Percentiles rank a stretch among this genome's conserved stretches.
Evolutionary conservation across 2,329 filamentous ascomycete species (phyloP).

Genomic region (Eutypella sp.): DNA sequence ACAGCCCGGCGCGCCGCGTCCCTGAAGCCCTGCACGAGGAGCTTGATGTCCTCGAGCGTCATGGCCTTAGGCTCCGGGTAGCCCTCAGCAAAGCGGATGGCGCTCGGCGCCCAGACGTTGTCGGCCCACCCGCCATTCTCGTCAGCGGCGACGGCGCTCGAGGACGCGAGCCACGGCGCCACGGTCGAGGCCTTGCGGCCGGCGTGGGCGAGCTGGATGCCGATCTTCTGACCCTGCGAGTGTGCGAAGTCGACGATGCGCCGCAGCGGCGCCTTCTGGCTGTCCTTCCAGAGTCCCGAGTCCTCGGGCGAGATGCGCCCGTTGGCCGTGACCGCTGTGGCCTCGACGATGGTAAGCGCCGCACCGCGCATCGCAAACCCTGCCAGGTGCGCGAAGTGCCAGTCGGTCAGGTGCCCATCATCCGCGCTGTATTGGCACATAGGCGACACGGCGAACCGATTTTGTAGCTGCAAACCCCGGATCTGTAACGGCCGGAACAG

Average conservation of each 20-base stretch:
- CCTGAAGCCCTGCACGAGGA: conserved; percentile 49
- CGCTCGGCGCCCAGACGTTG: conserved; percentile 47
- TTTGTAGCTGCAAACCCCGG: conserved; percentile 47
- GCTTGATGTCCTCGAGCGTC: conserved; percentile 45
- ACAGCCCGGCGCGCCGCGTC: conserved; percentile 53
- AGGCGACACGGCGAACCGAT: conserved; percentile 54
- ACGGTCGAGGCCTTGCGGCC: conserved; percentile 63
- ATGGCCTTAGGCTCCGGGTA: conserved; percentile 50
- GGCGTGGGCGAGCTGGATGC: conserved; percentile 77
- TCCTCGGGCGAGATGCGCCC: conserved; percentile 82
- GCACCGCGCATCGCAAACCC: conserved; percentile 73
- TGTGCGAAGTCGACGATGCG: conserved; percentile 74
- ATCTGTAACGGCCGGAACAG: conserved; percentile 53
- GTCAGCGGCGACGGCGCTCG: conserved; percentile 48
- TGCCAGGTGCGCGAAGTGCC: conserved; percentile 77
- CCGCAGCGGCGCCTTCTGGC: conserved; percentile 68
- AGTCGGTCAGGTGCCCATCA: conserved; percentile 68
- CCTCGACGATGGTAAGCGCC: conserved; percentile 70
- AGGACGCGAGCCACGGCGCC: conserved; percentile 57
- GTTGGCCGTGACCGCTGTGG: conserved; percentile 67
- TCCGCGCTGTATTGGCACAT: conserved; percentile 58
- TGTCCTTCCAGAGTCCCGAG: conserved; percentile 76
- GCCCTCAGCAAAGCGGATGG: conserved; percentile 54
- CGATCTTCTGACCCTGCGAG: conserved; percentile 70
- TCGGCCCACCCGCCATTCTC: conserved; percentile 53